These are phyloP conservation scores for Westerdykella ornata DNA, from an alignment of 2,329 filamentous ascomycete genomes.

Conservation along the genomic window DNA sequence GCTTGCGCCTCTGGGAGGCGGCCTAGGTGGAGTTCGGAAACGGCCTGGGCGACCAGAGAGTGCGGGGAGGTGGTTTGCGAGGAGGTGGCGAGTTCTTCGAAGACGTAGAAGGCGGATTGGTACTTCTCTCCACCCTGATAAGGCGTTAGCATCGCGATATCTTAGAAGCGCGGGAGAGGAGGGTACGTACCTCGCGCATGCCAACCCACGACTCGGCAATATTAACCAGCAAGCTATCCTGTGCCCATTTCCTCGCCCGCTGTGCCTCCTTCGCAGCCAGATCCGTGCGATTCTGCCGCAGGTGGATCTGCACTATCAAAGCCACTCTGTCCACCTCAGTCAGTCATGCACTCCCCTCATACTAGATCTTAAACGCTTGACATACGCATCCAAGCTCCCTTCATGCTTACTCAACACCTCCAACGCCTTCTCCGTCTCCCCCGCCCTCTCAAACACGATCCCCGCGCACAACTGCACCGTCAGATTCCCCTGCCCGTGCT, in stretches of 20 bases:
- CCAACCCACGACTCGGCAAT: slow-evolving; percentile 94
- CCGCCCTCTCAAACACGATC: slow-evolving; percentile 73
- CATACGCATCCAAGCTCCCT: slow-evolving; percentile 68
- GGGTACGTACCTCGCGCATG: slow-evolving; percentile 63
- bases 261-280: slow-evolving; percentile 84
- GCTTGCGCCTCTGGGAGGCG: slow-evolving; percentile 82
- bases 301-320: slow-evolving; percentile 84
- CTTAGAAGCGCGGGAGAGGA: background rate
- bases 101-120: slow-evolving; percentile 95
- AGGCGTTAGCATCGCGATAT: slow-evolving; percentile 19
- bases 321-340: slow-evolving; percentile 57
- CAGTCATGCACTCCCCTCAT: background rate
- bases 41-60: slow-evolving; percentile 77
- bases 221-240: slow-evolving; percentile 90
- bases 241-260: slow-evolving; percentile 83
- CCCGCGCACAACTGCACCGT: slow-evolving; percentile 75
- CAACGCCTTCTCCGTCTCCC: slow-evolving; percentile 79
- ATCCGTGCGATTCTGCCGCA: slow-evolving; percentile 85
- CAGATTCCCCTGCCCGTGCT: slow-evolving; percentile 60
- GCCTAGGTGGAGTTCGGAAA: slow-evolving; percentile 86
- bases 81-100: slow-evolving; percentile 87
- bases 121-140: slow-evolving; percentile 84
- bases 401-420: slow-evolving; percentile 74
- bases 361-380: slow-evolving; percentile 31
- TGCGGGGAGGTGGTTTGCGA: slow-evolving; percentile 70